Base-by-base conservation (phyloP, 352 stramenopile species). In the Phytophthora cryptogea region DNA sequence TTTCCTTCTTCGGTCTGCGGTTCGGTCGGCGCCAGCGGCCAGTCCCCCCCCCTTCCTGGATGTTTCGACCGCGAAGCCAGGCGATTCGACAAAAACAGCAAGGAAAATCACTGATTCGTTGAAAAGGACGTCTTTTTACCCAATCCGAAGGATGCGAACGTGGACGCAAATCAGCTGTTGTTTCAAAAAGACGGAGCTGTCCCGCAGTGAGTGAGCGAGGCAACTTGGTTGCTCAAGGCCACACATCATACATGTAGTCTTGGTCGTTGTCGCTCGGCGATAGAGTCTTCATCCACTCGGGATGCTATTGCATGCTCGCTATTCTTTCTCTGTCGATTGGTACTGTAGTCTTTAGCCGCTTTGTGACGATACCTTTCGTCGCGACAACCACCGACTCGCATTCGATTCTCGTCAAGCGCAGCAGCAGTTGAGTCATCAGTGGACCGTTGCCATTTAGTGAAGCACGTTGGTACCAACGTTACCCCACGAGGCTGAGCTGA, bases 1-100 rank as follows among this genome's bases (percentile, higher is more conserved):
- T 62, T 67, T 71, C 51, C 60, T 70, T 71, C 55, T 74, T 64
- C 50, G 28, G 44, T 66, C 56, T 67, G 49, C 42, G 23, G 46
- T 41, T 28, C 11, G 32, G 44, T 54, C 30, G 17, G 28, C 23
- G 50, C 50, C 50, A 47, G 48, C 48, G 36, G 27, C 63, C 63
- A 70, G 56, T 66, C 63, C 63, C 56, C 56, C 43, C 43, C 43
- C 32, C 27, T 37, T 42, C 26, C 58, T 66, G 55, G 49, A 62
- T 70, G 62, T 62, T 70, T 62, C 44, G 11, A 14, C 32, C 8
- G 17, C 5, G 31, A 49, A 26, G 16, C 14, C 6, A 1, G 2
- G 5, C 41, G 27, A 72, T 72, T 72, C 47, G 64, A 47, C 27
- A 32, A 48, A 59, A 63, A 30, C 2, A 5, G 3, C 5, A 0